Percentiles rank a stretch among this genome's conserved stretches.
phyloP scores from a whole-genome alignment of 2,329 filamentous ascomycete genomes.

The Leptographium radiaticola region DNA sequence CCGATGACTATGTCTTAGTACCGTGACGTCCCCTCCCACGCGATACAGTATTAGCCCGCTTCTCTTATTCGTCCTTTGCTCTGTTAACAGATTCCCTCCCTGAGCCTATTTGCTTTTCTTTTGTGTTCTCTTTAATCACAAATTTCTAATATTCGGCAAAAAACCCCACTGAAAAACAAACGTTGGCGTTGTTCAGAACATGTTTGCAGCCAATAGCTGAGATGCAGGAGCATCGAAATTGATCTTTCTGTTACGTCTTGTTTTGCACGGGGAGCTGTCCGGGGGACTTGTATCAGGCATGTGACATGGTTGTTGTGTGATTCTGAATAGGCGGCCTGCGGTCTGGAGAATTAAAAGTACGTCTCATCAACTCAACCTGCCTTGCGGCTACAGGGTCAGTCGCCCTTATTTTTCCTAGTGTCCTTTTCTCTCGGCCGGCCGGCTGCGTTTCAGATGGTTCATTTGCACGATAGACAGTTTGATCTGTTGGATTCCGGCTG shows the following conservation, averaged over 20 bases:
- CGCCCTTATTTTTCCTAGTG: no score
- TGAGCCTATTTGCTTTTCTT: constrained; percentile 21
- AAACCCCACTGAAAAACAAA: constrained; percentile 4
- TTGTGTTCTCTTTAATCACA: constrained; percentile 31
- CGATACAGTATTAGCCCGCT: constrained; percentile 44
- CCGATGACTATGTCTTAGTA: constrained; percentile 40
- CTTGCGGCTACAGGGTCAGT: no score
- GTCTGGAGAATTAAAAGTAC: not conserved
- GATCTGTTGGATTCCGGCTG: not conserved
- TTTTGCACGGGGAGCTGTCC: not conserved
- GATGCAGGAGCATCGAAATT: not conserved
- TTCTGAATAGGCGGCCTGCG: not conserved
- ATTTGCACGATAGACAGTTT: not conserved
- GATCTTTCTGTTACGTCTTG: not conserved
- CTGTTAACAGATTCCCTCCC: constrained; percentile 26
- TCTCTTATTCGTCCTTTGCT: constrained; percentile 30
- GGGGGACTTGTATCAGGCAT: not conserved
- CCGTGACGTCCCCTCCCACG: constrained; percentile 30
- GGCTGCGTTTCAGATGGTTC: no score
- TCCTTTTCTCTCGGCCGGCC: no score
- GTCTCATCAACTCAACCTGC: not conserved
- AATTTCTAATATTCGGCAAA: constrained; percentile 28
- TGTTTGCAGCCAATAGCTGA: not conserved
- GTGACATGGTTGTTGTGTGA: not conserved
- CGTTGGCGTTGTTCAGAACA: not conserved